phyloP scores from a whole-genome alignment of 371 early-diverging fungal species.

The Saksenaea oblongispora region DNA sequence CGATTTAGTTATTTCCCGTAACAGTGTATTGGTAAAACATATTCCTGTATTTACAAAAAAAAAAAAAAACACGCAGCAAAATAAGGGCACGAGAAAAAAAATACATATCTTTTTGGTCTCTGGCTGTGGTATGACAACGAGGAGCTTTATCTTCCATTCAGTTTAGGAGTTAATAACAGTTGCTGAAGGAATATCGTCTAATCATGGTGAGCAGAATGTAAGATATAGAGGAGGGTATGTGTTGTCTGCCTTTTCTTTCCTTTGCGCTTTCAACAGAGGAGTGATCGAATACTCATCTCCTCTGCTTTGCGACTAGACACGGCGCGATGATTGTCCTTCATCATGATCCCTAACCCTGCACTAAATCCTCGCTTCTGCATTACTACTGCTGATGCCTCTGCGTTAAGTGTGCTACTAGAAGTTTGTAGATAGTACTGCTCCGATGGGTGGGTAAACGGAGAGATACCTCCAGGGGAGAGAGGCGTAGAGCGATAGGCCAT shows the following conservation, averaged over 20 bases:
- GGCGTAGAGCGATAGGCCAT: constrained; percentile 7
- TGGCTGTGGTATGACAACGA: too few relatives aligned
- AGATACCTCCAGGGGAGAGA: background rate
- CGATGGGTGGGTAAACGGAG: constrained; percentile 25
- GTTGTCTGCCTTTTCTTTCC: background rate
- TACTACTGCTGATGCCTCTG: constrained; percentile 23
- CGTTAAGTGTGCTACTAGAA: constrained; percentile 29
- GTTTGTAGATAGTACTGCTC: constrained; percentile 32
- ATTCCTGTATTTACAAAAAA: too few relatives aligned
- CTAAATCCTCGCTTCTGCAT: constrained; percentile 4
- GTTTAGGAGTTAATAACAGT: too few relatives aligned
- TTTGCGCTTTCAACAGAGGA: constrained; percentile 27
- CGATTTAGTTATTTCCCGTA: too few relatives aligned
- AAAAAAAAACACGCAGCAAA: too few relatives aligned
- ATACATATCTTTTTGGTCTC: too few relatives aligned
- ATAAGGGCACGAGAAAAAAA: too few relatives aligned
- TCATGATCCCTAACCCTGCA: constrained; percentile 4
- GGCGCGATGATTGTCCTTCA: background rate
- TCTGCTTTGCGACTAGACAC: constrained; percentile 6
- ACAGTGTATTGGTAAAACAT: too few relatives aligned
- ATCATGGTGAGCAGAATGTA: background rate
- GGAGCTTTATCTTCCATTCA: too few relatives aligned
- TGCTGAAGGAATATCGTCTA: background rate
- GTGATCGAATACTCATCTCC: constrained; percentile 40
- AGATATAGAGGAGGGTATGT: background rate